phyloP scores from a whole-genome alignment of 1,284 basidiomycete genomes.

The Agroathelia rolfsii region DNA sequence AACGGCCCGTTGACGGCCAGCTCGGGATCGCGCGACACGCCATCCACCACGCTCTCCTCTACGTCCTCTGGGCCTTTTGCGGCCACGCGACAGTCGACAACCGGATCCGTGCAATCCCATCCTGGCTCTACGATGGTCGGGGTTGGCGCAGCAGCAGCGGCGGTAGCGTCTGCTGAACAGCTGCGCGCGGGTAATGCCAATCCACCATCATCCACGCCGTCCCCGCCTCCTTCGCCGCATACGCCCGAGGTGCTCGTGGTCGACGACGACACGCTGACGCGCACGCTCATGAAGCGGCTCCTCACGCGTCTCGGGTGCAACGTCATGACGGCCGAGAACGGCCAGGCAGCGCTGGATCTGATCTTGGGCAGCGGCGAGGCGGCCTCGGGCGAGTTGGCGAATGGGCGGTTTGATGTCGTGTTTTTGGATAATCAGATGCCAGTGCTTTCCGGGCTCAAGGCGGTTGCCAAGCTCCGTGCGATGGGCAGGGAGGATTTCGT shows the following conservation, averaged over 20 bases:
- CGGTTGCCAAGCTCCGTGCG: conserved; percentile 55
- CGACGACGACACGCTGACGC: conserved; percentile 72
- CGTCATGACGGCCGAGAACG: conserved; percentile 82
- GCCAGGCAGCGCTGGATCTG: conserved; percentile 70
- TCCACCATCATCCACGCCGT: conserved; percentile 5
- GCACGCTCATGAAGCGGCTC: conserved; percentile 76
- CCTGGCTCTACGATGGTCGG: conserved; percentile 11
- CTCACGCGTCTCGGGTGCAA: conserved; percentile 69
- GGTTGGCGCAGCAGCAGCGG: conserved; percentile 15
- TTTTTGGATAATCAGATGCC: conserved; percentile 90
- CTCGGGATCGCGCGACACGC: no score
- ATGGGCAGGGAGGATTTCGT: conserved; percentile 66
- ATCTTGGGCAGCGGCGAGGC: conserved; percentile 35
- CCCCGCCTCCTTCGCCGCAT: conserved; percentile 6
- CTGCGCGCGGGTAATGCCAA: not conserved
- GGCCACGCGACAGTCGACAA: conserved; percentile 6
- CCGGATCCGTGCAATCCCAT: conserved; percentile 13
- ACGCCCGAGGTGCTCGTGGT: conserved; percentile 51
- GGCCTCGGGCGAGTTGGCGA: conserved; percentile 22
- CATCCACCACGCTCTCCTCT: not conserved
- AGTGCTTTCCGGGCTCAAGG: conserved; percentile 68
- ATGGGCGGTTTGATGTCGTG: conserved; percentile 52
- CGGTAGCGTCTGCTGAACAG: conserved; percentile 14
- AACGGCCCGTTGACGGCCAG: conserved; percentile 12
- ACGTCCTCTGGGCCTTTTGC: conserved; percentile 3